Conservation (phyloP, 352 stramenopile species). For the Pythium aphanidermatum region DNA sequence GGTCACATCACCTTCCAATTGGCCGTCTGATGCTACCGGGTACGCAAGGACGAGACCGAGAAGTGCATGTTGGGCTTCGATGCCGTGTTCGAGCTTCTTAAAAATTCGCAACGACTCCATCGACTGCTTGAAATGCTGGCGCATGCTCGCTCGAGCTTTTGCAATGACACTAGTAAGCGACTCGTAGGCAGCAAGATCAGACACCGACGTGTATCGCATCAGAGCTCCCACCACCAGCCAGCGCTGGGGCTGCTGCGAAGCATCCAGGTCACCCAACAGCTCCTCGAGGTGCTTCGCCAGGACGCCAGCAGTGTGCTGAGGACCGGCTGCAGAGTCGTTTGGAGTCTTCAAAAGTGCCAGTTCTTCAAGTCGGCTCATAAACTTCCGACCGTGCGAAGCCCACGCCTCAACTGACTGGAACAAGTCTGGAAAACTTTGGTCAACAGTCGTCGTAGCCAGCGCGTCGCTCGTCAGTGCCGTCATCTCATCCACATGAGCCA, state of each 20-base stretch:
- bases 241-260: background rate
- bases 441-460: background rate
- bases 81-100: slow-evolving; percentile 1
- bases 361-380: slow-evolving; percentile 8
- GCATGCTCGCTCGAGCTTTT: background rate
- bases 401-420: slow-evolving; percentile 13
- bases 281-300: slow-evolving; percentile 2
- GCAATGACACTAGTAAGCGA: background rate
- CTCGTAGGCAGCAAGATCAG: background rate
- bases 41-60: slow-evolving; percentile 6
- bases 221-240: slow-evolving; percentile 9
- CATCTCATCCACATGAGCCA: slow-evolving; percentile 17
- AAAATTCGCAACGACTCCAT: slow-evolving; percentile 14
- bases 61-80: slow-evolving; percentile 2
- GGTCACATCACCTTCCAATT: background rate
- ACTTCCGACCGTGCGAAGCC: slow-evolving; percentile 8
- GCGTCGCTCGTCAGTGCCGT: slow-evolving; percentile 1
- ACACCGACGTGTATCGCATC: background rate
- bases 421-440: slow-evolving; percentile 2
- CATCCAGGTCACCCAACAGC: background rate
- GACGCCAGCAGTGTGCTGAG: slow-evolving; percentile 4
- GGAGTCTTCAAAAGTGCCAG: slow-evolving; percentile 8
- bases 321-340: slow-evolving; percentile 1
- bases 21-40: background rate
- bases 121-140: background rate